phyloP scores from a whole-genome alignment of 805 yeast species.

The Monosporozyma aerobia region DNA sequence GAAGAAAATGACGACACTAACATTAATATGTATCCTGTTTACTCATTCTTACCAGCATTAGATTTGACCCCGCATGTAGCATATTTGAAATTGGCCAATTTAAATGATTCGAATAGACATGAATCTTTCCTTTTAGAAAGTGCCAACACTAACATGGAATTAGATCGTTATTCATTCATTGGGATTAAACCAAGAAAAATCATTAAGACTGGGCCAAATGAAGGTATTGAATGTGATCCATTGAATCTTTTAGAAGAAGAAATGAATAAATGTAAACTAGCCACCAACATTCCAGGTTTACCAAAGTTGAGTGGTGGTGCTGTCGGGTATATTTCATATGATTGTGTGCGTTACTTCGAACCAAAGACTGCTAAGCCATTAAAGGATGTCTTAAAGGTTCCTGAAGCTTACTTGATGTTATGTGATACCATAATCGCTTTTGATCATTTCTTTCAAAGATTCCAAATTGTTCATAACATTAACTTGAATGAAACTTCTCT shows the following conservation, averaged over 20 bases:
- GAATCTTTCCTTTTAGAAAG: constrained; percentile 82
- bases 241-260: constrained; percentile 65
- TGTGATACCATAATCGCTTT: constrained; percentile 84
- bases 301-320: constrained; percentile 92
- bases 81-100: constrained; percentile 63
- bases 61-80: constrained; percentile 86
- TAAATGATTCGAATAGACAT: constrained; percentile 46
- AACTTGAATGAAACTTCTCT: constrained; percentile 32
- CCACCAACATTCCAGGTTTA: constrained; percentile 65
- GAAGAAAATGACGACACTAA: constrained; percentile 29
- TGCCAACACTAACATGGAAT: constrained; percentile 79
- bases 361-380: constrained; percentile 73
- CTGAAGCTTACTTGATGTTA: constrained; percentile 88
- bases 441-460: constrained; percentile 89
- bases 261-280: constrained; percentile 53
- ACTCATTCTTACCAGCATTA: constrained; percentile 61
- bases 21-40: constrained; percentile 76
- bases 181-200: constrained; percentile 79
- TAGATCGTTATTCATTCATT: constrained; percentile 84
- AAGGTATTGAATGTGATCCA: constrained; percentile 62
- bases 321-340: constrained; percentile 90
- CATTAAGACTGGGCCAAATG: constrained; percentile 62
- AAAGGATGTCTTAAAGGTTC: constrained; percentile 72
- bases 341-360: constrained; percentile 93
- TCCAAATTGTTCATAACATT: constrained; percentile 81